Conservation (phyloP, 257 asterid genomes). For the Perilla frutescens region DNA sequence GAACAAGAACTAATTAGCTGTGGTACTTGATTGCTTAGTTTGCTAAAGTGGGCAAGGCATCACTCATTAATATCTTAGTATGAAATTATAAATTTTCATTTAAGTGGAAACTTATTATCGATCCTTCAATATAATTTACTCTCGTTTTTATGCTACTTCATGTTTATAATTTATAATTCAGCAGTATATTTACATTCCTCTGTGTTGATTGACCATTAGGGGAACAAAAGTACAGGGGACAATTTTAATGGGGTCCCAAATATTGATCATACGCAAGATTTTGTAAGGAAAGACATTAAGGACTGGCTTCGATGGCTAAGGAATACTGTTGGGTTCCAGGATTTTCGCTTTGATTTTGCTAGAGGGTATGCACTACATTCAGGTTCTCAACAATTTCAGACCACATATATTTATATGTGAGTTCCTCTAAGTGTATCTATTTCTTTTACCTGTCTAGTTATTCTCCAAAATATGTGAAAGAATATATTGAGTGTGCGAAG, state of each 20-base stretch:
- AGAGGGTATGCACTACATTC: conserved; percentile 64
- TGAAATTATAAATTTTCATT: conserved; percentile 17
- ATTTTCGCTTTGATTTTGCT: conserved; percentile 95
- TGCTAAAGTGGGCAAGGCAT: conserved; percentile 8
- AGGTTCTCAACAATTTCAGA: neutral
- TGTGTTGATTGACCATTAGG: conserved; percentile 54
- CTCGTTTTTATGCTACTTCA: neutral
- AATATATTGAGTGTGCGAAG: conserved; percentile 71
- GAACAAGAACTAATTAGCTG: conserved; percentile 19
- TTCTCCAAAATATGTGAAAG: conserved; percentile 83
- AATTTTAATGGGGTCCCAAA: conserved; percentile 91
- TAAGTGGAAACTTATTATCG: conserved; percentile 3
- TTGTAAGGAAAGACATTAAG: conserved; percentile 80
- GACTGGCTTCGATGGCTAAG: conserved; percentile 88
- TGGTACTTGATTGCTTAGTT: conserved; percentile 13
- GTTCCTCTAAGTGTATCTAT: conserved; percentile 18
- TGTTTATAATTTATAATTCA: conserved; percentile 14
- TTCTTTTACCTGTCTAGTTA: conserved; percentile 52
- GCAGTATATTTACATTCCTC: conserved; percentile 24
- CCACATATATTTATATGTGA: conserved; percentile 3
- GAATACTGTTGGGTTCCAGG: conserved; percentile 80
- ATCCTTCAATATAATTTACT: conserved; percentile 1
- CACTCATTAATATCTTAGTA: neutral
- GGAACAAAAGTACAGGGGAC: conserved; percentile 87
- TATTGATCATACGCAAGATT: conserved; percentile 82